Evolutionary conservation across 2,329 filamentous ascomycete genomes (phyloP).

Genomic region (Fusarium sterilihyphosum): DNA sequence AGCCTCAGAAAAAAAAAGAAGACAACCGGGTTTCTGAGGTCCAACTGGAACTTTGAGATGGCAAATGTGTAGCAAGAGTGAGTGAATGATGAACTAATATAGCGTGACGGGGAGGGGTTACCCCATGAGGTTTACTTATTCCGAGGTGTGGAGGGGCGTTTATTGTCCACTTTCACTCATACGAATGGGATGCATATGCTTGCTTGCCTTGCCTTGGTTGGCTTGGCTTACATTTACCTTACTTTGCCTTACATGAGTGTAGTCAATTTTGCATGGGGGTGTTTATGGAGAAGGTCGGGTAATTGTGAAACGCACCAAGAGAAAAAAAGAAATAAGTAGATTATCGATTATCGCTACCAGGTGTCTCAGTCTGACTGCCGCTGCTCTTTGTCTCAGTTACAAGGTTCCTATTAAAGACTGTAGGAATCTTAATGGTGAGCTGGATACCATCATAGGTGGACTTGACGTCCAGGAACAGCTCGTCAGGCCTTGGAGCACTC

Average conservation of each 20-base stretch:
- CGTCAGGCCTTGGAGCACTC: constrained; percentile 52
- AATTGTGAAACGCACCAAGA: constrained; percentile 34
- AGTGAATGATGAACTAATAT: constrained; percentile 16
- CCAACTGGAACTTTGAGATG: neutral
- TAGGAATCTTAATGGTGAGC: constrained; percentile 66
- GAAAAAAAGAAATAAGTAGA: neutral
- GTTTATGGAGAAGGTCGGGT: constrained; percentile 5
- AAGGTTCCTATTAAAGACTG: constrained; percentile 57
- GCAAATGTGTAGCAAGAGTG: neutral
- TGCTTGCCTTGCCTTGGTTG: constrained; percentile 10
- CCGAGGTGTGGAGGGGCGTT: constrained; percentile 25
- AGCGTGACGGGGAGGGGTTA: constrained; percentile 39
- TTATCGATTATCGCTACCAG: constrained; percentile 32
- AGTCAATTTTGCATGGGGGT: constrained; percentile 19
- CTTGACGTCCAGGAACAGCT: constrained; percentile 67
- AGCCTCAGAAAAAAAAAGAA: neutral
- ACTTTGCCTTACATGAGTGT: constrained; percentile 8
- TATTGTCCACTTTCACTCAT: constrained; percentile 13
- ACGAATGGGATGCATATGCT: constrained; percentile 20
- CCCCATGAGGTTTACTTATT: constrained; percentile 35
- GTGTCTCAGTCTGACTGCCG: constrained; percentile 11
- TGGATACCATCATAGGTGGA: constrained; percentile 68
- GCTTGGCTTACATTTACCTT: constrained; percentile 7
- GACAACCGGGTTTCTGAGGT: constrained; percentile 6
- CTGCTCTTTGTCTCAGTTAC: constrained; percentile 20